These are phyloP conservation scores for Betula pendula DNA, from an alignment of 306 rosid genomes.

Conservation along the genomic window DNA sequence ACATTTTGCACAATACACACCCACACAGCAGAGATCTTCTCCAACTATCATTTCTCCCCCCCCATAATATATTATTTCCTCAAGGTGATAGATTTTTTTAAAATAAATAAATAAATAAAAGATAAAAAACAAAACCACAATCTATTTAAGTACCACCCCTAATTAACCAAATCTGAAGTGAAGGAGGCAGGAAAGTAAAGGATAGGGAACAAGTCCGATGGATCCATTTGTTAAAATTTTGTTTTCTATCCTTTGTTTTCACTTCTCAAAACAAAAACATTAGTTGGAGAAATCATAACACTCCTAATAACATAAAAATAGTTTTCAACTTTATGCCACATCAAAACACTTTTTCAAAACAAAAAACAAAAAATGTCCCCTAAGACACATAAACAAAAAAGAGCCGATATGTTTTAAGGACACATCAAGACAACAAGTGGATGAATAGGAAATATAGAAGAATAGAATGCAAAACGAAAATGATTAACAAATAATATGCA, in stretches of 20 bases:
- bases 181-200: neutral
- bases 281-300: too few species aligned
- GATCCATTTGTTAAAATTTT: too few species aligned
- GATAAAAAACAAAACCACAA: neutral
- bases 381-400: too few species aligned
- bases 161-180: neutral
- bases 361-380: too few species aligned
- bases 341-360: too few species aligned
- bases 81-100: neutral
- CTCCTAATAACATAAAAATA: too few species aligned
- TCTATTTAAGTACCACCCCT: neutral
- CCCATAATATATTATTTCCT: neutral
- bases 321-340: too few species aligned
- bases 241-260: too few species aligned
- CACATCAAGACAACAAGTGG: neutral
- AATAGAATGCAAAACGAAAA: neutral
- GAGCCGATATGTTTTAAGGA: neutral
- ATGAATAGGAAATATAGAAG: conserved; percentile 1
- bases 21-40: neutral
- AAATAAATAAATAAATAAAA: neutral
- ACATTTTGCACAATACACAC: too few species aligned
- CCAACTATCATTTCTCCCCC: neutral
- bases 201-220: neutral
- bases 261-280: too few species aligned
- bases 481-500: neutral